Evolutionary conservation across 2,329 filamentous ascomycete species (phyloP).

Genomic region (Cadophora luteo-olivacea): DNA sequence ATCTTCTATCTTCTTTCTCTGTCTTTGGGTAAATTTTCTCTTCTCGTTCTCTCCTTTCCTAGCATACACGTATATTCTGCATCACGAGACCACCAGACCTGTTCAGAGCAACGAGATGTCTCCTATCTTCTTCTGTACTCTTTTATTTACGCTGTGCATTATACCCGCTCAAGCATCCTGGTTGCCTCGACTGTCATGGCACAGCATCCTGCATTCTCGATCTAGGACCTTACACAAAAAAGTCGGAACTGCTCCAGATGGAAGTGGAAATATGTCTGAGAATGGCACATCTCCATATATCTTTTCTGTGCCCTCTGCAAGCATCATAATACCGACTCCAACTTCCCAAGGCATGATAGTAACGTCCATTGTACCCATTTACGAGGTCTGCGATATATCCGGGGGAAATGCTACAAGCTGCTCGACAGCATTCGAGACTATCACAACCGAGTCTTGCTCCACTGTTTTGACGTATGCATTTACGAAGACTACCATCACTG

Average conservation of each 20-base stretch:
- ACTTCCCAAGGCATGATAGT: slow-evolving; percentile 33
- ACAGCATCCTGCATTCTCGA: neutral
- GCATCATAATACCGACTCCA: slow-evolving; percentile 19
- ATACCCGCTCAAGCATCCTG: neutral
- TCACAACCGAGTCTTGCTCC: slow-evolving; percentile 35
- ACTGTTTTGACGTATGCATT: slow-evolving; percentile 38
- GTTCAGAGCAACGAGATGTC: slow-evolving; percentile 3
- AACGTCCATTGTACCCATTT: slow-evolving; percentile 33
- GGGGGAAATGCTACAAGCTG: slow-evolving; percentile 31
- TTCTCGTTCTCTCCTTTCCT: neutral
- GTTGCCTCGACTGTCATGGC: slow-evolving; percentile 5
- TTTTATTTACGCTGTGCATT: slow-evolving; percentile 7
- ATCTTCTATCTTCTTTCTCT: neutral
- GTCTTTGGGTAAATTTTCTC: neutral
- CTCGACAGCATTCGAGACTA: slow-evolving; percentile 31
- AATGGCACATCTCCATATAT: slow-evolving; percentile 21
- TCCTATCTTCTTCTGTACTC: slow-evolving; percentile 8
- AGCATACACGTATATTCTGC: neutral
- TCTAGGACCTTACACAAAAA: slow-evolving; percentile 12
- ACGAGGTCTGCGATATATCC: slow-evolving; percentile 35
- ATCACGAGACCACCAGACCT: slow-evolving; percentile 9
- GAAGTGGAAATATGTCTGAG: neutral
- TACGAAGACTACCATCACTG: slow-evolving; percentile 34
- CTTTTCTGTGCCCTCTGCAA: slow-evolving; percentile 26
- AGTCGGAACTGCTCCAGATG: slow-evolving; percentile 1